Percentiles rank a stretch among this genome's conserved stretches.
Evolutionary conservation across 306 rosid species (phyloP).

Genomic region (Medicago arabica): DNA sequence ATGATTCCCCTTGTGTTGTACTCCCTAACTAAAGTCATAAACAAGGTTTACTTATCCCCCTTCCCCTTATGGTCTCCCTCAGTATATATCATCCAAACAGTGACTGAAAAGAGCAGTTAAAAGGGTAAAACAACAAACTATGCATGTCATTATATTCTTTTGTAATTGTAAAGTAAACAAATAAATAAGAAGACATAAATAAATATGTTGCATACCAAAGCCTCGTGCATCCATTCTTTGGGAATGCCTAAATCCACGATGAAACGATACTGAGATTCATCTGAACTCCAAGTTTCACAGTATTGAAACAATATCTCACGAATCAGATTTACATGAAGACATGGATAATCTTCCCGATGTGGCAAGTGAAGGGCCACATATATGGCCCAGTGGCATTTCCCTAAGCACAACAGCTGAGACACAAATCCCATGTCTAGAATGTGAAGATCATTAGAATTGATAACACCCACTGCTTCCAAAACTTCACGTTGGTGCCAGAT

Average conservation of each 20-base stretch:
- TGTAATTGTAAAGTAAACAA: neutral
- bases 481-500: constrained; percentile 94
- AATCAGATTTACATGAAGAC: constrained; percentile 80
- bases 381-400: constrained; percentile 96
- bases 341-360: constrained; percentile 75
- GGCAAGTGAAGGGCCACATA: constrained; percentile 95
- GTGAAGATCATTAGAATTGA: constrained; percentile 82
- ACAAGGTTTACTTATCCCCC: neutral
- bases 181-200: neutral
- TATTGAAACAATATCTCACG: constrained; percentile 92
- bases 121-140: constrained; percentile 31
- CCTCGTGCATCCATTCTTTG: constrained; percentile 88
- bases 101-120: constrained; percentile 8
- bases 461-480: constrained; percentile 88
- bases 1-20: neutral
- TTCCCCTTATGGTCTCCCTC: neutral
- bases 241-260: constrained; percentile 92
- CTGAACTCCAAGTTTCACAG: constrained; percentile 94
- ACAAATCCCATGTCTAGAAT: constrained; percentile 87
- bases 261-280: constrained; percentile 73
- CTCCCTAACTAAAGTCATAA: neutral
- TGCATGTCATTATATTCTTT: constrained; percentile 12
- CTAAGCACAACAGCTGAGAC: constrained; percentile 83
- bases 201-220: constrained; percentile 67
- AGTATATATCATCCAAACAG: constrained; percentile 17